Conservation (phyloP, 1,139 yeast species). For the Kodamaea plutei region DNA sequence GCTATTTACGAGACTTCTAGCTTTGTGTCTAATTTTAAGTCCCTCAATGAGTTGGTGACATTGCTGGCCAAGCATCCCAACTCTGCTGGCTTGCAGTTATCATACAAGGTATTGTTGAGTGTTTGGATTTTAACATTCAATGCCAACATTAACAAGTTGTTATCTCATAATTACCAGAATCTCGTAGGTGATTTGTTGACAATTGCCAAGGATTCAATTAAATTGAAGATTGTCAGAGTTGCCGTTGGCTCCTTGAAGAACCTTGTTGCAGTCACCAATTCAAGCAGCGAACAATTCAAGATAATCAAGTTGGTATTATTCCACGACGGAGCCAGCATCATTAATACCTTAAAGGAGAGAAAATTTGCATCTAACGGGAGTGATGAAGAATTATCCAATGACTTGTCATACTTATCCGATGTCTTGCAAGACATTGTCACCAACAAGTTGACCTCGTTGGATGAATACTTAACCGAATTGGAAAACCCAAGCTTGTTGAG, state of each 20-base stretch:
- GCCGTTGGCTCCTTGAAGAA: constrained; percentile 72
- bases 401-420: constrained; percentile 55
- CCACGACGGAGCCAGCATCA: constrained; percentile 68
- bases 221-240: constrained; percentile 85
- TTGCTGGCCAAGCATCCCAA: constrained; percentile 39
- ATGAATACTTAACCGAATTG: constrained; percentile 84
- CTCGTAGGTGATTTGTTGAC: constrained; percentile 49
- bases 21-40: constrained; percentile 48
- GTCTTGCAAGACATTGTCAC: constrained; percentile 68
- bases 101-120: constrained; percentile 71
- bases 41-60: constrained; percentile 38
- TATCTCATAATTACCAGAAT: constrained; percentile 58
- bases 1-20: constrained; percentile 52
- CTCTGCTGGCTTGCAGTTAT: constrained; percentile 71
- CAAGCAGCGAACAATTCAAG: constrained; percentile 33
- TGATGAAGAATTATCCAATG: constrained; percentile 84
- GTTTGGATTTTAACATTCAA: constrained; percentile 86
- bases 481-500: constrained; percentile 70
- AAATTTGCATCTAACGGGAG: constrained; percentile 70
- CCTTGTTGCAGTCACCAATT: constrained; percentile 37
- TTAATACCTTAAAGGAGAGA: constrained; percentile 70
- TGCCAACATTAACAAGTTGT: constrained; percentile 45
- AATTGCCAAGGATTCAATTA: constrained; percentile 70
- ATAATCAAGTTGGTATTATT: constrained; percentile 69
- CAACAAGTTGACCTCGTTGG: constrained; percentile 78